Percentiles rank a stretch among this genome's conserved stretches.
Conservation (phyloP, 208 protist genomes). For the Trypanosoma grayi region DNA sequence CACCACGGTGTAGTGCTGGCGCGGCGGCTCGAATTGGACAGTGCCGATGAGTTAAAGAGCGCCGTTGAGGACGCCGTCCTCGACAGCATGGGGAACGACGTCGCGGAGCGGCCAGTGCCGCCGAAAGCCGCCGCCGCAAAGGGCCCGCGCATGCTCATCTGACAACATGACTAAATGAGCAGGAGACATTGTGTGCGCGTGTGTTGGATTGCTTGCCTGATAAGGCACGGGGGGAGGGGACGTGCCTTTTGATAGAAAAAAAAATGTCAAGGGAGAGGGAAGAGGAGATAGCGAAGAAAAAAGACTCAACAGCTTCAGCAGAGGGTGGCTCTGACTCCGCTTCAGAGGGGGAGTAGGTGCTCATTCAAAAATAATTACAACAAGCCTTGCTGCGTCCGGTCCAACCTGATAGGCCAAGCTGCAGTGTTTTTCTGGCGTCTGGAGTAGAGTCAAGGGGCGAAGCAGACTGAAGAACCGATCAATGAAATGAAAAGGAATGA, state of each 20-base stretch:
- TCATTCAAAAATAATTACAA: too few species aligned
- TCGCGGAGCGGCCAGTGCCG: constrained; percentile 4
- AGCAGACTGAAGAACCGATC: too few species aligned
- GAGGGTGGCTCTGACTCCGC: too few species aligned
- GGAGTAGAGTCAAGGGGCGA: neutral
- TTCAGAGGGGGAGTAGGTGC: neutral
- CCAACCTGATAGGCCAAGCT: too few species aligned
- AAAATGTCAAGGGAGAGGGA: neutral
- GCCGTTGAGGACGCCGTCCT: constrained; percentile 46
- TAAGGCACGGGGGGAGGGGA: neutral
- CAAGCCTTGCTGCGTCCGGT: too few species aligned
- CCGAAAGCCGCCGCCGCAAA: constrained; percentile 25
- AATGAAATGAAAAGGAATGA: too few species aligned
- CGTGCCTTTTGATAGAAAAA: too few species aligned
- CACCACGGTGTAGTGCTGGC: constrained; percentile 43
- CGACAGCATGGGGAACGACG: constrained; percentile 1
- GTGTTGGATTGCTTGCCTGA: neutral
- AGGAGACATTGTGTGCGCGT: neutral
- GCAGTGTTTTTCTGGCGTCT: too few species aligned
- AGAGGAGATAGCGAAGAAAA: neutral
- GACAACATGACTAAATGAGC: too few species aligned
- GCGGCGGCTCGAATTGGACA: constrained; percentile 48
- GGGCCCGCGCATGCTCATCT: constrained; percentile 67
- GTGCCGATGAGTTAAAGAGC: constrained; percentile 34
- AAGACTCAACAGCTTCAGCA: too few species aligned